phyloP scores from a whole-genome alignment of 805 yeast species.

The Candida incommunis region DNA sequence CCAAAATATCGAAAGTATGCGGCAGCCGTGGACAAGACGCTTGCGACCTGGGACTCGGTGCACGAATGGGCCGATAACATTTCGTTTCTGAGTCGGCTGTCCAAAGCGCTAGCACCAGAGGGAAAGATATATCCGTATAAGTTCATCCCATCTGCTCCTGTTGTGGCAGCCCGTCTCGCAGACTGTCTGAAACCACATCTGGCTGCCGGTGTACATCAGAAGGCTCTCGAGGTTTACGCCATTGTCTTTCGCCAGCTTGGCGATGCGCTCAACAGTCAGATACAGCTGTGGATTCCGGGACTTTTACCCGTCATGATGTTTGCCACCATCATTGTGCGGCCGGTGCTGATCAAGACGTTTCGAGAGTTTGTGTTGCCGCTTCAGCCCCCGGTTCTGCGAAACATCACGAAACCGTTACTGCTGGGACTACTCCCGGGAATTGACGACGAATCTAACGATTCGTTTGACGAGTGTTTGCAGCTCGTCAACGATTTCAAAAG shows the following conservation, averaged over 20 bases:
- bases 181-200: constrained; percentile 66
- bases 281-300: constrained; percentile 84
- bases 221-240: constrained; percentile 65
- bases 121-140: constrained; percentile 26
- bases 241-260: constrained; percentile 54
- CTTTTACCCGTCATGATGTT: constrained; percentile 77
- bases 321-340: constrained; percentile 81
- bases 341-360: constrained; percentile 53
- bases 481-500: constrained; percentile 46
- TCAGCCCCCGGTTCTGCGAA: constrained; percentile 34
- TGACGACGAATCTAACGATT: constrained; percentile 86
- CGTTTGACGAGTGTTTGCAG: constrained; percentile 44
- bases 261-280: constrained; percentile 37
- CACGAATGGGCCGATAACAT: constrained; percentile 98
- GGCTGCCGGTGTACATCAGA: constrained; percentile 94
- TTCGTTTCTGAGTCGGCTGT: constrained; percentile 67
- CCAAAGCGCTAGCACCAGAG: constrained; percentile 48
- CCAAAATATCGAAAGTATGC: constrained; percentile 58
- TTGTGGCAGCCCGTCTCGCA: constrained; percentile 58
- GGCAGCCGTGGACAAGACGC: constrained; percentile 56
- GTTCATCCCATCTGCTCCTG: constrained; percentile 48
- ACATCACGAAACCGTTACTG: constrained; percentile 53
- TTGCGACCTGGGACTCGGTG: constrained; percentile 62
- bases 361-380: constrained; percentile 38
- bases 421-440: constrained; percentile 72